A percentile compares a stretch with the other conserved stretches of the same genome.
Evolutionary conservation across 495 filamentous ascomycete genomes (phyloP).

Genomic region (Tetracladium marchalianum): DNA sequence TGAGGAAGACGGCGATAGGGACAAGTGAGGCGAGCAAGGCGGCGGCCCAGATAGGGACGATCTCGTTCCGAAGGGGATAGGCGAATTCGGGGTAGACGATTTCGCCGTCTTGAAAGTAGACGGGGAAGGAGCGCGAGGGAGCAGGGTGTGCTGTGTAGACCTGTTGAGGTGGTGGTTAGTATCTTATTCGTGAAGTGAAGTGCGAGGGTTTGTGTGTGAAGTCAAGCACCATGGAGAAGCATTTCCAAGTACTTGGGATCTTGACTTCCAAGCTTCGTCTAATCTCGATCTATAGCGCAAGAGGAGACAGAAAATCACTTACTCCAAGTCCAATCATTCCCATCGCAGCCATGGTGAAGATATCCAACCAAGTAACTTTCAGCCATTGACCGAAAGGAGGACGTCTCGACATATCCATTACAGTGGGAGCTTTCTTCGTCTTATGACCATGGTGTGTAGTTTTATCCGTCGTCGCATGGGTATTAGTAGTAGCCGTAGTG

Average conservation of each 20-base stretch:
- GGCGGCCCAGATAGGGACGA: slow-evolving; percentile 50
- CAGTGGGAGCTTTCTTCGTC: slow-evolving; percentile 6
- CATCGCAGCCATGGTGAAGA: slow-evolving; percentile 45
- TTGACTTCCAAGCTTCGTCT: too few relatives aligned
- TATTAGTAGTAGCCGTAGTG: neutral
- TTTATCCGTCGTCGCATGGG: neutral
- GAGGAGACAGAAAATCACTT: slow-evolving; percentile 16
- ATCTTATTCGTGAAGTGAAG: neutral
- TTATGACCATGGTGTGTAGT: neutral
- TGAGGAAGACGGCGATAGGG: slow-evolving; percentile 46
- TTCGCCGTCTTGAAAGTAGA: slow-evolving; percentile 47
- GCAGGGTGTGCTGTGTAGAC: slow-evolving; percentile 43
- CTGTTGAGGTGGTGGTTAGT: slow-evolving; percentile 20
- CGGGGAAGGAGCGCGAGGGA: slow-evolving; percentile 32
- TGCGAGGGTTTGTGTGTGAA: neutral
- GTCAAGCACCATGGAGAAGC: too few relatives aligned
- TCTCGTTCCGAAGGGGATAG: slow-evolving; percentile 50
- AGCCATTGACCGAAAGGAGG: slow-evolving; percentile 44
- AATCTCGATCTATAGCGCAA: too few relatives aligned
- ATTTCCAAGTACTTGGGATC: too few relatives aligned
- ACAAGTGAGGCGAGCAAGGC: slow-evolving; percentile 44
- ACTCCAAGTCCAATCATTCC: slow-evolving; percentile 49
- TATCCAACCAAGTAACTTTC: slow-evolving; percentile 45
- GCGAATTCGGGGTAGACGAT: slow-evolving; percentile 52
- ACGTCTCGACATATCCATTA: slow-evolving; percentile 31